Evolutionary conservation across 208 protist genomes (phyloP), one percentile per base, ranked within the genome.

Genomic region (Leishmania lainsoni): DNA sequence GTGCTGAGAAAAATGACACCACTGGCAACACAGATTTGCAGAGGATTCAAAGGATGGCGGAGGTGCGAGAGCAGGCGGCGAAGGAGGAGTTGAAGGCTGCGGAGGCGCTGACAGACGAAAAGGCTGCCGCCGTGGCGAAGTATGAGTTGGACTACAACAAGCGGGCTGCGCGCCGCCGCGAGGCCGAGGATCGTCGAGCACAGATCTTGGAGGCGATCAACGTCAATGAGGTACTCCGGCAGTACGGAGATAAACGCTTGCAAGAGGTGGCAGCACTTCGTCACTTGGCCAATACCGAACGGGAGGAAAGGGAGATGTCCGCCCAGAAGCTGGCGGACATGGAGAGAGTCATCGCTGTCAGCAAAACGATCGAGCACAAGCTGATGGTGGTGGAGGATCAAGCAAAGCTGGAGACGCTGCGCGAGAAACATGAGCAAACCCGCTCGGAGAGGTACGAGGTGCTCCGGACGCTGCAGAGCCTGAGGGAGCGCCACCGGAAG

Each of bases 401-500:
- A 42, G 79, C 76, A n/a, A 81, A 89, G 77, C 65, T 92, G 48
- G 81, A 84, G 39, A 83, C 39, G 29, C 73, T 95, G 71, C 76
- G 83, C 42, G 73, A 73, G 32, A 82, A 86, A 69, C 82, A 84
- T 1, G 89, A 95, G 65, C 87, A 86, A 20, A 51, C 92, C 68
- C 76, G 86, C 51, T 16, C 39, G 26, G 70, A 71, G 32, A 81
- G 79, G 35, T 73, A 85, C 45, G 75, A 65, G 65, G 76, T 85
- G 68, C 61, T 68, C 6, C 52, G 77, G 48, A 16, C 74, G 54
- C 79, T 87, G 5, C 68, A 80, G 22, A 35, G 45, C 9, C 22
- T 90, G 26, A 86, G 79, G 10, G 88, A 73, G 39, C 83, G 85
- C 74, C 83, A 90, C 73, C 78, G 78, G 51, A 91, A 91, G 88